Evolutionary conservation across 1,284 basidiomycete genomes (phyloP).

Genomic region (Heimioporus retisporus): DNA sequence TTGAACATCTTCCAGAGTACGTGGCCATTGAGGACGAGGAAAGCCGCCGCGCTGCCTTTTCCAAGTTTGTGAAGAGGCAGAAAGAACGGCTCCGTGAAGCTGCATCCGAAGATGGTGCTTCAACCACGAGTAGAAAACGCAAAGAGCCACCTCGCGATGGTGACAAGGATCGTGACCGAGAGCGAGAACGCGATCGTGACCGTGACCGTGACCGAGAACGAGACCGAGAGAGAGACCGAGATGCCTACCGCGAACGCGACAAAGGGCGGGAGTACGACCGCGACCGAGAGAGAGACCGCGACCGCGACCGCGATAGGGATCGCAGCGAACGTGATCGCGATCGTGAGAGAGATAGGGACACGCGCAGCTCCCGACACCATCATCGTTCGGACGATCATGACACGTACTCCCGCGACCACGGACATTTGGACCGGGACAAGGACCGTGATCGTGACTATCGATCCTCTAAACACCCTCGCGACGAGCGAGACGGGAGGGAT

Average conservation of each 20-base stretch:
- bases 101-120: conserved; percentile 81
- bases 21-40: conserved; percentile 88
- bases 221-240: conserved; percentile 45
- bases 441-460: conserved; percentile 59
- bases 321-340: conserved; percentile 54
- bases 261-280: conserved; percentile 45
- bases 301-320: conserved; percentile 53
- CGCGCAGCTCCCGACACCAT: conserved; percentile 43
- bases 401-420: conserved; percentile 47
- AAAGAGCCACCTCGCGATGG: conserved; percentile 73
- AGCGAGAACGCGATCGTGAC: conserved; percentile 54
- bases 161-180: conserved; percentile 50
- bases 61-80: conserved; percentile 89
- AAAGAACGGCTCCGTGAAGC: conserved; percentile 88
- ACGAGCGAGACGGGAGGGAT: conserved; percentile 61
- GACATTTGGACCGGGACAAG: conserved; percentile 50
- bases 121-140: conserved; percentile 78
- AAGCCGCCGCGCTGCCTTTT: conserved; percentile 80
- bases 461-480: conserved; percentile 52
- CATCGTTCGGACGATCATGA: conserved; percentile 48
- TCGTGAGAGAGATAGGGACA: conserved; percentile 51
- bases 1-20: conserved; percentile 86
- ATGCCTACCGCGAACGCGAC: conserved; percentile 35
- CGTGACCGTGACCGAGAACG: conserved; percentile 2
- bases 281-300: conserved; percentile 51